Conservation (phyloP, 305 asterid genomes). For the Ruellia speciosa region DNA sequence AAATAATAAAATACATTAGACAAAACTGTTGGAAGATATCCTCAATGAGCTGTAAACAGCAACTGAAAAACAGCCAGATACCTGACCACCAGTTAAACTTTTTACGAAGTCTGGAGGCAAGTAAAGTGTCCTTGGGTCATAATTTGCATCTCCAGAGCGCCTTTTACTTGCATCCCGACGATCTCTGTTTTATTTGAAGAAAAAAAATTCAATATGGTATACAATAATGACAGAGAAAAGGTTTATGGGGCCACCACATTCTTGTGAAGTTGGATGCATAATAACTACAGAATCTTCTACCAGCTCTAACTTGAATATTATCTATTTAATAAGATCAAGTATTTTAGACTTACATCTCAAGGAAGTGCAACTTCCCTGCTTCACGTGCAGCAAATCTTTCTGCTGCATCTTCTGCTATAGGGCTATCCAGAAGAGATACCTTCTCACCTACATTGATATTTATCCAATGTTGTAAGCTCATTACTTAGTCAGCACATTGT, state of each 20-base stretch:
- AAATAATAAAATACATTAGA: conserved; percentile 25
- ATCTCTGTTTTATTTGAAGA: conserved; percentile 39
- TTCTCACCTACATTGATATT: conserved; percentile 43
- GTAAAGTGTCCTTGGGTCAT: conserved; percentile 78
- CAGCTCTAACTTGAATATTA: conserved; percentile 12
- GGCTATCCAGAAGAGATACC: conserved; percentile 31
- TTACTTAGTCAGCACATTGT: conserved; percentile 10
- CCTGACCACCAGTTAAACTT: conserved; percentile 84
- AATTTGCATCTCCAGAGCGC: conserved; percentile 60
- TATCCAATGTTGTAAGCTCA: conserved; percentile 1
- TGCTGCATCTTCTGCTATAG: conserved; percentile 37
- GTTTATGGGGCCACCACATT: not conserved
- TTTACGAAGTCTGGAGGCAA: conserved; percentile 68
- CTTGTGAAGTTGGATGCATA: conserved; percentile 2
- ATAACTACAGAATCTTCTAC: conserved; percentile 4
- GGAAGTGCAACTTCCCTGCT: conserved; percentile 59
- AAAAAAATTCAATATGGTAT: conserved; percentile 16
- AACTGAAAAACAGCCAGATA: conserved; percentile 32
- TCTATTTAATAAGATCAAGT: conserved; percentile 2
- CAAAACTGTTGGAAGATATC: conserved; percentile 18
- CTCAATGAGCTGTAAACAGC: conserved; percentile 16
- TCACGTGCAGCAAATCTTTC: conserved; percentile 70
- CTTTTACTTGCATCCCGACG: conserved; percentile 70
- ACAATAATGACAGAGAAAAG: not conserved
- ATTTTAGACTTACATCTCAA: conserved; percentile 57